phyloP scores from a whole-genome alignment of 441 rosid species.

The Adansonia gregorii region DNA sequence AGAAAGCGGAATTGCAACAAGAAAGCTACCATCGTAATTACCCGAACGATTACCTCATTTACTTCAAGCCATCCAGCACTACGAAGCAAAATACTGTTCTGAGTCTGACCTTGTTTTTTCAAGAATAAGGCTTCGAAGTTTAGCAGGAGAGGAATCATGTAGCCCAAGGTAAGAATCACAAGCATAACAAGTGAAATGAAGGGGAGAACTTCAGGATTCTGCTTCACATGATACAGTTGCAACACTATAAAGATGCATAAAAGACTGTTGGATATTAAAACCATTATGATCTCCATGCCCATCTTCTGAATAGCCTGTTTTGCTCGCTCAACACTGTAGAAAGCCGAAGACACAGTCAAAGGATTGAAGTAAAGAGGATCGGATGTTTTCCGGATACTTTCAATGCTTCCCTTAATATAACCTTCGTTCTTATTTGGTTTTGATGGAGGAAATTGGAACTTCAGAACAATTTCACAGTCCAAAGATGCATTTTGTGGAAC shows the following conservation, averaged over 20 bases:
- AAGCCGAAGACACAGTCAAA: slow-evolving; percentile 24
- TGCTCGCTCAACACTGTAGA: not conserved
- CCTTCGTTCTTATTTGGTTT: slow-evolving; percentile 22
- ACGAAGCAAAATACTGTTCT: not conserved
- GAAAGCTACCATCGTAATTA: slow-evolving; percentile 36
- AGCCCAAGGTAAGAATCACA: slow-evolving; percentile 37
- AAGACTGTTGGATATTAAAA: slow-evolving; percentile 35
- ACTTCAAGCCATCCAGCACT: slow-evolving; percentile 26
- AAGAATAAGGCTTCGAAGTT: slow-evolving; percentile 28
- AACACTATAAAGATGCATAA: slow-evolving; percentile 32
- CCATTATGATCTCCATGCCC: slow-evolving; percentile 37
- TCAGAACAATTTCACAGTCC: slow-evolving; percentile 44
- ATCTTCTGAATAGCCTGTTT: slow-evolving; percentile 21
- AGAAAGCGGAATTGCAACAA: slow-evolving; percentile 41
- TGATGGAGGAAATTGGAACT: slow-evolving; percentile 38
- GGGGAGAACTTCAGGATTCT: slow-evolving; percentile 36
- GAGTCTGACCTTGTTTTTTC: too few species aligned
- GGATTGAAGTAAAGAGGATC: slow-evolving; percentile 42
- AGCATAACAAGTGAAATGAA: slow-evolving; percentile 42
- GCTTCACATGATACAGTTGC: slow-evolving; percentile 37
- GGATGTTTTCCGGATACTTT: slow-evolving; percentile 31
- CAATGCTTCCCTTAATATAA: slow-evolving; percentile 41
- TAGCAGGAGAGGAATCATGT: slow-evolving; percentile 36
- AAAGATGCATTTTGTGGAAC: not conserved
- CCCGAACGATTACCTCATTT: slow-evolving; percentile 31